A percentile compares a stretch with the other conserved stretches of the same genome.
Conservation (phyloP, 2,329 filamentous ascomycete species). For the Xylaria sp. region DNA sequence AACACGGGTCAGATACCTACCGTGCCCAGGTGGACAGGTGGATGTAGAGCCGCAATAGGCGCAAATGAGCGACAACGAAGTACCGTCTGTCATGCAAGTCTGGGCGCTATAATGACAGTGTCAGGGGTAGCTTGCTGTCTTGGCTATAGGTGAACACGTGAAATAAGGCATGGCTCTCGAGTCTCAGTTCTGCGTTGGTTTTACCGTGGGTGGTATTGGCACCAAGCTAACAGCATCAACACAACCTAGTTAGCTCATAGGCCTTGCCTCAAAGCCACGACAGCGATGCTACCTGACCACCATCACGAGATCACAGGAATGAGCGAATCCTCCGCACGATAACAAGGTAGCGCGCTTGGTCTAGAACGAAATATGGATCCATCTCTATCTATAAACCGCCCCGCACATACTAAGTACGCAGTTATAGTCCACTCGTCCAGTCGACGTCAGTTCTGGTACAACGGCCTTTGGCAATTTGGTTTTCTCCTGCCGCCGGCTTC, state of each 20-base stretch:
- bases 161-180: constrained; percentile 1
- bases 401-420: constrained; percentile 26
- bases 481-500: constrained; percentile 15
- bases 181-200: not conserved
- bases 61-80: constrained; percentile 18
- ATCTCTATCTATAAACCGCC: constrained; percentile 23
- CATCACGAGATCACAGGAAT: constrained; percentile 23
- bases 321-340: constrained; percentile 28
- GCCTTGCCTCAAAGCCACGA: constrained; percentile 12
- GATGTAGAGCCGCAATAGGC: constrained; percentile 16
- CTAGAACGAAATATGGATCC: constrained; percentile 27
- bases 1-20: constrained; percentile 8
- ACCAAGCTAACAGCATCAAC: constrained; percentile 7
- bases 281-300: constrained; percentile 21
- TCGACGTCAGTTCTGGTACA: constrained; percentile 20
- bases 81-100: constrained; percentile 7
- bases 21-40: no score
- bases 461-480: constrained; percentile 7
- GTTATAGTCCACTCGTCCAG: constrained; percentile 25
- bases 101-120: not conserved
- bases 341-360: constrained; percentile 27
- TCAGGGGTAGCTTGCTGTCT: constrained; percentile 12
- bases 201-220: constrained; percentile 5
- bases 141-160: constrained; percentile 18
- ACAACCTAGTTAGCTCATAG: constrained; percentile 7